phyloP scores from a whole-genome alignment of 305 asterid genomes.

The Salvia sclarea region DNA sequence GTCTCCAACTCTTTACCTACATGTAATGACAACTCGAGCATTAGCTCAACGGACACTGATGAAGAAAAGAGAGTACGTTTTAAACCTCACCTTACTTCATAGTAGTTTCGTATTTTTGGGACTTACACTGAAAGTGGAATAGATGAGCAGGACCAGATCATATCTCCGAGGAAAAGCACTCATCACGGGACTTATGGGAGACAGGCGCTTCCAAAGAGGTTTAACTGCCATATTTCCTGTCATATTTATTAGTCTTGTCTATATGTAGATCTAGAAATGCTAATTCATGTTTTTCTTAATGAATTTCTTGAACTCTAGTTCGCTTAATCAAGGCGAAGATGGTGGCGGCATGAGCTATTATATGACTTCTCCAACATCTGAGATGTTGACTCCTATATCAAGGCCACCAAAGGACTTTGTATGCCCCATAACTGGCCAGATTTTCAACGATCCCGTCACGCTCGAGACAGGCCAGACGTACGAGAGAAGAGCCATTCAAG shows the following conservation, averaged over 20 bases:
- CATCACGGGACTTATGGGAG: constrained; percentile 37
- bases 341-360: constrained; percentile 55
- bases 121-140: constrained; percentile 39
- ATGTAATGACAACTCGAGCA: constrained; percentile 43
- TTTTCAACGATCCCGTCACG: constrained; percentile 80
- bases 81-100: constrained; percentile 25
- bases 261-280: background rate
- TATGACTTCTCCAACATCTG: constrained; percentile 60
- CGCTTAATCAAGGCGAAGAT: constrained; percentile 50
- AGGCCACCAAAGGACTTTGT: constrained; percentile 93
- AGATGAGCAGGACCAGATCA: constrained; percentile 55
- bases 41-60: constrained; percentile 57
- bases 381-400: constrained; percentile 58
- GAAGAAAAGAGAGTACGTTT: constrained; percentile 60
- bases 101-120: constrained; percentile 17
- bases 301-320: constrained; percentile 41
- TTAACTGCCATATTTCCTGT: constrained; percentile 7
- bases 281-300: background rate
- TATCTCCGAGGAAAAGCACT: constrained; percentile 38
- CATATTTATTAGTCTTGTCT: background rate
- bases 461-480: constrained; percentile 90
- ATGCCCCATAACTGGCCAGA: constrained; percentile 83
- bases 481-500: constrained; percentile 86
- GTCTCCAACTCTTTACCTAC: constrained; percentile 39
- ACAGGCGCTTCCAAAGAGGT: constrained; percentile 63